Evolutionary conservation across 768 basidiomycete genomes (phyloP), one percentile per base, ranked within the genome.

Genomic region (Leucosporidium creatinivorum): DNA sequence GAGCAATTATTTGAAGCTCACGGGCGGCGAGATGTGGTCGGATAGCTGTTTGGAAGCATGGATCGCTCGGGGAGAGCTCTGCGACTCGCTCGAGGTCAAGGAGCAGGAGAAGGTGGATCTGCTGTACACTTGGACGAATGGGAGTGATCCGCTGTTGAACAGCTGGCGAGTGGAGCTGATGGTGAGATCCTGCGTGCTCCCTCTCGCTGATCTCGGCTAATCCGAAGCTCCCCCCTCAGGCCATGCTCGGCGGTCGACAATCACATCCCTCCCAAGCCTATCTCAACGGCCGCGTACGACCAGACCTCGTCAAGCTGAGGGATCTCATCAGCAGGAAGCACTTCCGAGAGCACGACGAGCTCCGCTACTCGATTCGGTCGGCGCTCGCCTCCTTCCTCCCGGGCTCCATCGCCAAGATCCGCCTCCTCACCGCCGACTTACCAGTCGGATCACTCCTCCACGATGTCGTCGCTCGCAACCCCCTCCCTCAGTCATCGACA

Each of bases 331-430:
- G 3, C 59, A 25, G 17, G 50, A 62, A 62, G 48, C 70, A 71
- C 36, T 71, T 68, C 19, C 55, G 69, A 61, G 73, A 75, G 36
- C 73, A 75, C 52, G 75, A 73, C 67, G 76, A 77, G 57, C 67
- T 77, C 18, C 65, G 70, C 3, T 75, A 70, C 62, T 75, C 75
- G 9, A 17, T 77, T 2, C 73, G 76, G 4, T 75, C 75, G 4
- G 73, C 69, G 21, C 4, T 75, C 0, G n/a, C 33, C 18, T 59
- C 73, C 23, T 69, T 74, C 54, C 2, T 19, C 6, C 36, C 48
- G 9, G 58, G 3, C 19, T 6, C 60, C 10, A 62, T 69, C 9
- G 52, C 25, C 26, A 30, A 26, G 23, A 58, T 62, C 48, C 73
- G 33, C 65, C 51, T 63, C 52, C 26, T 69, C 65, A 61, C 59